phyloP scores from a whole-genome alignment of 495 filamentous ascomycete genomes.

The Chaetomium fimeti region DNA sequence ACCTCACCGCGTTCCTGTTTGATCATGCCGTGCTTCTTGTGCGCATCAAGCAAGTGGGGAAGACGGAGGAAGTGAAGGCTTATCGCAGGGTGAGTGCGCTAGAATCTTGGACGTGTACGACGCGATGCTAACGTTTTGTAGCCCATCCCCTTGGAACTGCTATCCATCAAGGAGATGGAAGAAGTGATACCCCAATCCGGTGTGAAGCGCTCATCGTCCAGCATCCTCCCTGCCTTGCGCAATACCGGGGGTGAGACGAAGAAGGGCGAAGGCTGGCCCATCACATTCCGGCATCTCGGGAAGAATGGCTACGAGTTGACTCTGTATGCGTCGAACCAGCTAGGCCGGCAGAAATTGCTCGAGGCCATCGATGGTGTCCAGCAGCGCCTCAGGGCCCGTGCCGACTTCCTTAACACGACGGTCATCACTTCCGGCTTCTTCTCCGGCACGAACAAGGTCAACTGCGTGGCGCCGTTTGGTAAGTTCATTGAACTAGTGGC shows the following conservation, averaged over 20 bases:
- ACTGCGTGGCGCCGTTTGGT: constrained; percentile 89
- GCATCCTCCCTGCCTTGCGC: constrained; percentile 73
- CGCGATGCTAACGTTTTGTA: constrained; percentile 31
- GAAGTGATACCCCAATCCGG: constrained; percentile 82
- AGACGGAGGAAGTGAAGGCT: constrained; percentile 89
- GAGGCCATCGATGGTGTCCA: constrained; percentile 93
- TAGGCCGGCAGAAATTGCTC: constrained; percentile 87
- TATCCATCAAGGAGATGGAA: constrained; percentile 95
- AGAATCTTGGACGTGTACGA: not conserved
- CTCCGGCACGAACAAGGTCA: constrained; percentile 74
- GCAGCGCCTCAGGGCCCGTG: constrained; percentile 74
- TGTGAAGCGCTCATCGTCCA: constrained; percentile 85
- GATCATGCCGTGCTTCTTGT: constrained; percentile 93
- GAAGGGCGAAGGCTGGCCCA: constrained; percentile 79
- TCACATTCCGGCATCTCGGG: constrained; percentile 98
- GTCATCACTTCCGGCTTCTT: constrained; percentile 86
- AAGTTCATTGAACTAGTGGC: constrained; percentile 32
- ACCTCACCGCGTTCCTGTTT: constrained; percentile 92
- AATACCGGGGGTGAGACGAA: constrained; percentile 45
- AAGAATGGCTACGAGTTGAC: constrained; percentile 92
- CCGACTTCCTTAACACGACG: constrained; percentile 90
- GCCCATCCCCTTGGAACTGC: constrained; percentile 91
- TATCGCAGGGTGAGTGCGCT: constrained; percentile 65
- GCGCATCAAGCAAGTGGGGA: constrained; percentile 83
- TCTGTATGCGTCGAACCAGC: constrained; percentile 78